phyloP scores from a whole-genome alignment of 139 green algal species.

The Coelastrella sp. region DNA sequence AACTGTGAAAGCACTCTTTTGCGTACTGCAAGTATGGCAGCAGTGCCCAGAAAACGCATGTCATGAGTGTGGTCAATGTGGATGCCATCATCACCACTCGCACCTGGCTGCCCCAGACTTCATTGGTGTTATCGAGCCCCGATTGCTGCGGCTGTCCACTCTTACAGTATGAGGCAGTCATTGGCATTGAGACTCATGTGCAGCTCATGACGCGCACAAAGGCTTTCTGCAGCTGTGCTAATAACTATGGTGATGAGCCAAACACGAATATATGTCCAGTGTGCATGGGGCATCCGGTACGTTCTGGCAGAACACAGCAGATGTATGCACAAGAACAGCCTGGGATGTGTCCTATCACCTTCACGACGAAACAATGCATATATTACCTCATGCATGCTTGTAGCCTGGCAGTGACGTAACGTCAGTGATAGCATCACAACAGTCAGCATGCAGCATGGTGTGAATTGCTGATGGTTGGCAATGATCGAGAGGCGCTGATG shows the following conservation, averaged over 20 bases:
- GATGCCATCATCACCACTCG: too few species aligned
- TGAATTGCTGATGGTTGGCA: too few species aligned
- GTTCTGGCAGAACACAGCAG: slow-evolving; percentile 11
- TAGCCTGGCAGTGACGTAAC: too few species aligned
- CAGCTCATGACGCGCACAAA: slow-evolving; percentile 96
- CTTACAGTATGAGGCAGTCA: slow-evolving; percentile 90
- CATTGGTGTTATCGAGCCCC: not conserved
- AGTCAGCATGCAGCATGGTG: too few species aligned
- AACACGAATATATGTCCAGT: slow-evolving; percentile 96
- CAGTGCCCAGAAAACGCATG: too few species aligned
- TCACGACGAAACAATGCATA: not conserved
- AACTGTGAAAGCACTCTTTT: too few species aligned
- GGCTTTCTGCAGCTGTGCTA: slow-evolving; percentile 94
- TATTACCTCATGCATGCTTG: too few species aligned
- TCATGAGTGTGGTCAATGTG: too few species aligned
- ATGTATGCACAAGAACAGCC: not conserved
- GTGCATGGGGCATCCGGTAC: slow-evolving; percentile 94
- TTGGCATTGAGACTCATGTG: slow-evolving; percentile 99
- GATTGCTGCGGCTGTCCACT: not conserved
- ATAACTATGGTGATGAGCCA: slow-evolving; percentile 87
- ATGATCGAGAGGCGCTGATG: too few species aligned
- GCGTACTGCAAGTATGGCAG: not conserved
- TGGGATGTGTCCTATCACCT: not conserved
- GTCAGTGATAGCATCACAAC: too few species aligned
- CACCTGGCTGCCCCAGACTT: too few species aligned